Base-by-base conservation (phyloP, 257 asterid genomes). In the Avicennia marina region DNA sequence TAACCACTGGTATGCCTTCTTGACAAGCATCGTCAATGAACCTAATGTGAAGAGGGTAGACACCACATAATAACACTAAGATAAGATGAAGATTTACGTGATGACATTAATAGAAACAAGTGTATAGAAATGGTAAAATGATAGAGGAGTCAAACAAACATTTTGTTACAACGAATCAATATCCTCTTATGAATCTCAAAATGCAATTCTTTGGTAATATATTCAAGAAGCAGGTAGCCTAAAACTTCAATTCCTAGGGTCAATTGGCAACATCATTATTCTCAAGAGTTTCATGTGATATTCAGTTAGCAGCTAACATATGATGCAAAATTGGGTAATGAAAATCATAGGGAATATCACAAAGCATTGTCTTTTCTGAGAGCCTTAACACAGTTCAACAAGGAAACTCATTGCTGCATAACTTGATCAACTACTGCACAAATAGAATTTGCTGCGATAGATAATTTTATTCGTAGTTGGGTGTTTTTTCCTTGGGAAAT, bases 11-110 rank as follows among this genome's bases (percentile, higher is more conserved):
- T 13, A 88, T 69, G 34, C 78, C 89, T 68, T 77, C 85, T 59
- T 75, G 63, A 64, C 32, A 74, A 41, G 98, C 93, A 55, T 80
- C 79, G 59, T 81, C 93, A 53, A 91, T 74, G 75, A 88, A 88
- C 60, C 98, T 91, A 79, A 63, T 65, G 56, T 36, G 17, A 31
- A 19, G 47, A 36, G 71, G 55, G n/a, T 29, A n/a, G 16, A 40
- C n/a, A 38, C 43, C 46, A 9, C 19, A 29, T 18, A 53, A 40
- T 22, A 20, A 60, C n/a, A n/a, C 21, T 22, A 19, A 21, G 55
- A 53, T 56, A 33, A 33, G 24, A 41, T 18, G 64, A 15, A 54
- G 21, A 47, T 32, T 11, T 9, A 42, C 48, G 13, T 12, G 34
- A 65, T 18, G 22, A 38, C 1, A 32, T 22, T 40, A 41, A 9